Evolutionary conservation across 257 asterid genomes (phyloP).

Genomic region (Asclepias syriaca): DNA sequence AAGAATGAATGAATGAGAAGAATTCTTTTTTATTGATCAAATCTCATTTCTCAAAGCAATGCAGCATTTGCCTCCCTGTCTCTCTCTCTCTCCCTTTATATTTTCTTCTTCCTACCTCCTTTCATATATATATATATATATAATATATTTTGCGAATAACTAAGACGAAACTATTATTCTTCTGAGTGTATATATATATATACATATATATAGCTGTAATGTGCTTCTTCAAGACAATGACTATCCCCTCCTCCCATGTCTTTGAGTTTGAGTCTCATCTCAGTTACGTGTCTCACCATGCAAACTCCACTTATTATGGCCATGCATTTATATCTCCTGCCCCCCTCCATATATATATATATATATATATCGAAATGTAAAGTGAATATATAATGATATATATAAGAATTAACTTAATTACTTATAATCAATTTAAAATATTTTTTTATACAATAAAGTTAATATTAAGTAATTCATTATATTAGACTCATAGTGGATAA

Average conservation of each 20-base stretch:
- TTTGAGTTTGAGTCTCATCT: neutral
- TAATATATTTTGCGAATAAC: constrained; percentile 23
- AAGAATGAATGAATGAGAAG: constrained; percentile 1
- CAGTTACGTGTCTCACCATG: neutral
- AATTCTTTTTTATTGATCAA: neutral
- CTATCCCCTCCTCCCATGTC: too few species aligned
- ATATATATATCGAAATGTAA: too few species aligned
- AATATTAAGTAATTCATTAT: too few species aligned
- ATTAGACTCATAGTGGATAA: too few species aligned
- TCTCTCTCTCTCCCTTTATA: constrained; percentile 14
- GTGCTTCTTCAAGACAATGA: neutral
- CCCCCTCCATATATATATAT: too few species aligned
- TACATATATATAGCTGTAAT: constrained; percentile 16
- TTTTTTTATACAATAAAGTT: too few species aligned
- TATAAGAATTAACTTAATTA: too few species aligned
- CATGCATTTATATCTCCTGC: neutral
- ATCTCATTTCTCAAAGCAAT: constrained; percentile 28
- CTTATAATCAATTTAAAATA: too few species aligned
- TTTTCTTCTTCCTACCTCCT: too few species aligned
- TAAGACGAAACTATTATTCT: constrained; percentile 45
- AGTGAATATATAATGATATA: too few species aligned
- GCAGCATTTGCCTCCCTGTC: neutral
- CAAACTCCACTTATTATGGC: neutral
- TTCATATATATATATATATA: neutral
- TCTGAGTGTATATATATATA: constrained; percentile 23